Percentiles rank a stretch among this genome's conserved stretches.
phyloP scores from a whole-genome alignment of 495 filamentous ascomycete species.

The Cercophora samala region DNA sequence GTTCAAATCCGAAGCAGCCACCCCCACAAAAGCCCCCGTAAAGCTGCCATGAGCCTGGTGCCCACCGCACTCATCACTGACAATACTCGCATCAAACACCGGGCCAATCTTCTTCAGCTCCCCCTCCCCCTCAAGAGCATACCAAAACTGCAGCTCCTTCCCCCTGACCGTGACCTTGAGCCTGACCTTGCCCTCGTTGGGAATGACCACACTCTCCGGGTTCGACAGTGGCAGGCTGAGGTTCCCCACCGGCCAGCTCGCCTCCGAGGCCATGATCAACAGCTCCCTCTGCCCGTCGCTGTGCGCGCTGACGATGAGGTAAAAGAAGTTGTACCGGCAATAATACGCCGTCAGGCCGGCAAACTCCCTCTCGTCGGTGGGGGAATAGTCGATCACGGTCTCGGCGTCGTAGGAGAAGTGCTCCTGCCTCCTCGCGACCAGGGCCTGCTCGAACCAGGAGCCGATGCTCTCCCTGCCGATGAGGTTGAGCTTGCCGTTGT shows the following conservation, averaged over 20 bases:
- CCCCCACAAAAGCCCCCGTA: slow-evolving; percentile 55
- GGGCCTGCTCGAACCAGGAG: slow-evolving; percentile 55
- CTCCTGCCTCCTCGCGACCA: slow-evolving; percentile 52
- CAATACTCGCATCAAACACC: slow-evolving; percentile 50
- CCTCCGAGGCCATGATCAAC: slow-evolving; percentile 50
- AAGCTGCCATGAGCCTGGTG: slow-evolving; percentile 56
- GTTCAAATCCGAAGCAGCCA: slow-evolving; percentile 54
- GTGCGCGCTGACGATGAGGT: slow-evolving; percentile 53
- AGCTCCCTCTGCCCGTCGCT: slow-evolving; percentile 52
- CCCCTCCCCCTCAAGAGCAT: slow-evolving; percentile 38
- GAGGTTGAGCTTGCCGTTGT: slow-evolving; percentile 40
- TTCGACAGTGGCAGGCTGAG: slow-evolving; percentile 35
- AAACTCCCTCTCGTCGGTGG: slow-evolving; percentile 53
- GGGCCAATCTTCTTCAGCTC: slow-evolving; percentile 51
- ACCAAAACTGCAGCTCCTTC: slow-evolving; percentile 49
- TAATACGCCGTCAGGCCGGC: slow-evolving; percentile 57
- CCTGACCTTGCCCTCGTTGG: slow-evolving; percentile 50
- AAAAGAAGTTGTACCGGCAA: slow-evolving; percentile 58
- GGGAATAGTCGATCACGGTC: slow-evolving; percentile 50
- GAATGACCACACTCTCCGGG: slow-evolving; percentile 35
- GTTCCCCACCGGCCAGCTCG: slow-evolving; percentile 46
- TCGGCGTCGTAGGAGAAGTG: slow-evolving; percentile 58
- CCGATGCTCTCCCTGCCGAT: slow-evolving; percentile 51
- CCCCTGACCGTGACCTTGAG: slow-evolving; percentile 48
- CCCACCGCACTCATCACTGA: slow-evolving; percentile 56